Conservation (phyloP, 352 stramenopile genomes). For the Pilasporangium apinafurcum region DNA sequence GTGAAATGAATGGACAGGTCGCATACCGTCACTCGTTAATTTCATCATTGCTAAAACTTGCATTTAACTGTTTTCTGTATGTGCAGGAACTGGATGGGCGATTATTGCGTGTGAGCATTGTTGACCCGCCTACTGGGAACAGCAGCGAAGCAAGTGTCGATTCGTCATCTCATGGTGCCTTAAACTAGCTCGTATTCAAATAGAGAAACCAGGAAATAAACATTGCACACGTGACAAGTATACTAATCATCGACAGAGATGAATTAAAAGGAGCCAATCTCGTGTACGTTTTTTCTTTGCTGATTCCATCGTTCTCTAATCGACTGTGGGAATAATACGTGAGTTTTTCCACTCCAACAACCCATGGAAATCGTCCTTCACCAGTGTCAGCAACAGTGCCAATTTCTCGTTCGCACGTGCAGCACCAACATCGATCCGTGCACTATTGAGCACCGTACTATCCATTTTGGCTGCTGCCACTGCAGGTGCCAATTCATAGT, state of each 20-base stretch:
- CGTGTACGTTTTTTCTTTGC: background rate
- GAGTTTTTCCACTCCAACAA: conserved; percentile 79
- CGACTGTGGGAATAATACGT: conserved; percentile 36
- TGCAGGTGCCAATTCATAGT: conserved; percentile 77
- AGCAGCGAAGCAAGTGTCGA: conserved; percentile 1
- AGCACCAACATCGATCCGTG: conserved; percentile 61
- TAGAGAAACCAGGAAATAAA: no score
- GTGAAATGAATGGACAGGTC: conserved; percentile 76
- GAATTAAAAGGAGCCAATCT: background rate
- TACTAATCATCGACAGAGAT: background rate
- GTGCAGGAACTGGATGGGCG: conserved; percentile 65
- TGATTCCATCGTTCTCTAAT: no score
- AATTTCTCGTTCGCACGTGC: conserved; percentile 72
- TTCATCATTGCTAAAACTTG: no score
- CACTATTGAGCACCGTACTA: conserved; percentile 42
- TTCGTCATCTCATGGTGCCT: no score
- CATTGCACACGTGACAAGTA: no score
- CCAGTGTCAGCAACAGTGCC: conserved; percentile 39
- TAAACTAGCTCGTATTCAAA: no score
- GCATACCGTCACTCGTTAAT: no score
- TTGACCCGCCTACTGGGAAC: conserved; percentile 30
- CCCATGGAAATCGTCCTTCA: conserved; percentile 63
- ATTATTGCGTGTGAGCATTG: conserved; percentile 70
- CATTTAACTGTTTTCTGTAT: no score
- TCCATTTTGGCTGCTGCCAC: conserved; percentile 34